Base-by-base conservation (phyloP, 805 yeast species). In the Suhomyces pyralidae region DNA sequence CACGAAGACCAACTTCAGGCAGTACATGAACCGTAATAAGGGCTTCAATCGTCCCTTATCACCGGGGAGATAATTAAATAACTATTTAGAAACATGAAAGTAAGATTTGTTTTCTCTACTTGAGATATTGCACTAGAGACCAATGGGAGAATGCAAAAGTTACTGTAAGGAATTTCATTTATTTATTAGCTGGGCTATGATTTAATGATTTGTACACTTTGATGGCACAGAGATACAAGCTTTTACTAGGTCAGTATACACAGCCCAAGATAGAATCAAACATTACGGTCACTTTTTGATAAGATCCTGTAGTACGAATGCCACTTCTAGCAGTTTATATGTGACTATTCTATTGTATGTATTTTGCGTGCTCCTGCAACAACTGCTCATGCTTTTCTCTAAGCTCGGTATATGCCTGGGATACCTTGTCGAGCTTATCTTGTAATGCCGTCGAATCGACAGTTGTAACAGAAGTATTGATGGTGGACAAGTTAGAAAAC, bases 371-470 rank as follows among this genome's bases (percentile, higher is more conserved):
- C 53, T 83, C 83, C 19, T 70, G 66, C 55, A 75, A 77, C 57
- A 85, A 70, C 52, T 79, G 81, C 58, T 85, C 88, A 61, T 86
- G 85, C 70, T 81, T 79, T 25, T 70, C 68, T 64, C 84, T 78
- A 55, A 86, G 66, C 28, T 83, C 84, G 10, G 72, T 69, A 67
- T 86, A 86, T 1, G 88, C 89, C 15, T 73, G 68, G 0, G 84
- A 79, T n/a, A 84, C 68, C 55, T 75, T 76, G 12, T 68, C 68
- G 19, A 85, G 64, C 55, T 83, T 78, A 19, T 63, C 69, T 61
- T 79, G 76, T 49, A 82, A 61, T 19, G 69, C 77, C 1, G 61
- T 57, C 7, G 71, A 67, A 49, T 68, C 71, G 8, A 62, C 61
- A 8, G 58, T 56, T 46, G 59, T 67, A 3, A 73, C 77, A 7